A percentile compares a stretch with the other conserved stretches of the same genome.
Evolutionary conservation across 768 basidiomycete genomes (phyloP).

Genomic region (Baorangia bicolor): DNA sequence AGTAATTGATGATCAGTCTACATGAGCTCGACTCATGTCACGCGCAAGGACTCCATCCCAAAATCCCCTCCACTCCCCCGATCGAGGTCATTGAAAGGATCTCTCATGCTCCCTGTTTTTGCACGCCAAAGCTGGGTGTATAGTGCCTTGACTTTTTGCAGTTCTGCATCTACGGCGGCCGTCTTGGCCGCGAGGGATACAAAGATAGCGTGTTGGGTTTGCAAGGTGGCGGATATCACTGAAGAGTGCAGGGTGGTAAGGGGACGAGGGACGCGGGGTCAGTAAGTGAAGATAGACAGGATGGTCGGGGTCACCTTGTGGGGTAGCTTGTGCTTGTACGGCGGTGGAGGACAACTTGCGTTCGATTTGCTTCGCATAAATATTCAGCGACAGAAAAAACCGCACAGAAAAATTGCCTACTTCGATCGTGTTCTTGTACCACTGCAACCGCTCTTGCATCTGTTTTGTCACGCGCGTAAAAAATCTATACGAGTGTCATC

Average conservation of each 20-base stretch:
- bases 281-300: not conserved
- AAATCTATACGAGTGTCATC: constrained; percentile 44
- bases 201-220: constrained; percentile 78
- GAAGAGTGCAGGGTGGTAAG: not conserved
- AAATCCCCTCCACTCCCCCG: constrained; percentile 43
- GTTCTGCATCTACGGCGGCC: constrained; percentile 68
- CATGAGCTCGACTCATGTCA: constrained; percentile 14
- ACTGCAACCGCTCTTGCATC: constrained; percentile 67
- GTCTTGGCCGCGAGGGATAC: constrained; percentile 74
- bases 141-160: constrained; percentile 71
- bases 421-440: constrained; percentile 83
- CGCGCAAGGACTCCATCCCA: constrained; percentile 37
- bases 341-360: constrained; percentile 72
- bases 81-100: constrained; percentile 66
- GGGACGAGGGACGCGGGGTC: not conserved
- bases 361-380: constrained; percentile 54
- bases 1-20: constrained; percentile 19
- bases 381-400: not conserved
- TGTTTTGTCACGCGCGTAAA: constrained; percentile 71
- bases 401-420: constrained; percentile 34
- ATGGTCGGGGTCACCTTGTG: constrained; percentile 54
- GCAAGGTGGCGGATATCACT: constrained; percentile 73
- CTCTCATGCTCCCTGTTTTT: constrained; percentile 78
- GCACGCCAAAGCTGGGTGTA: constrained; percentile 80
- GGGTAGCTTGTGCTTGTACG: constrained; percentile 62